These are phyloP conservation scores for Chytriomyces hyalinus DNA, from an alignment of 192 early-diverging fungal species.

Conservation along the genomic window DNA sequence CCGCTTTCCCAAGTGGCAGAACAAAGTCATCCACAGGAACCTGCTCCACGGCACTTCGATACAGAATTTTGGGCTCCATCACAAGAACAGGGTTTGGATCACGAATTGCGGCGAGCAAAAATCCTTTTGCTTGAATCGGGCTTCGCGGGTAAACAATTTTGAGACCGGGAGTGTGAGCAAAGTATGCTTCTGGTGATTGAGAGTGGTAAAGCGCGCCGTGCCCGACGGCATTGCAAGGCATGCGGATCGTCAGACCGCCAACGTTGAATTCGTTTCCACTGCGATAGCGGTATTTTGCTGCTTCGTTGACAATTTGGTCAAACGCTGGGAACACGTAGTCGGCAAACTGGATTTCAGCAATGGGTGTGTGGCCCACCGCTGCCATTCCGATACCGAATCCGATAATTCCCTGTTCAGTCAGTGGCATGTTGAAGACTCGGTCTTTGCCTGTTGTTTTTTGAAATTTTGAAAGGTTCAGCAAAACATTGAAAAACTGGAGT, in stretches of 20 bases:
- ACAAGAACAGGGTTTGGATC: constrained; percentile 94
- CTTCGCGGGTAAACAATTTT: constrained; percentile 91
- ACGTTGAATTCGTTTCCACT: constrained; percentile 90
- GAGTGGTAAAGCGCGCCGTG: constrained; percentile 98
- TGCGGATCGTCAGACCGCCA: constrained; percentile 87
- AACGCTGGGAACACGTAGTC: constrained; percentile 99
- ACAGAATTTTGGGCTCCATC: constrained; percentile 96
- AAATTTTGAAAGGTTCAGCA: neutral
- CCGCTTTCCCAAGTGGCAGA: constrained; percentile 90
- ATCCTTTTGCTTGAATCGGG: constrained; percentile 94
- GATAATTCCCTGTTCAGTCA: constrained; percentile 94
- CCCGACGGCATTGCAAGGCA: constrained; percentile 92
- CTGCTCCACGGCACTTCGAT: constrained; percentile 93
- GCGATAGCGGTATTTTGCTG: constrained; percentile 95
- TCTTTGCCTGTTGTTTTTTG: constrained; percentile 55
- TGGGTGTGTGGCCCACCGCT: constrained; percentile 90
- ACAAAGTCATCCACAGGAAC: constrained; percentile 91
- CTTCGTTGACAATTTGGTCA: constrained; percentile 98
- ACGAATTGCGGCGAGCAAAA: constrained; percentile 86
- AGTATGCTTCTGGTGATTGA: constrained; percentile 92
- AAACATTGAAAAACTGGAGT: neutral
- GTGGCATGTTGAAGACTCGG: constrained; percentile 95
- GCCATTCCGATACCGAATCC: constrained; percentile 97
- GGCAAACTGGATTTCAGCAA: constrained; percentile 98
- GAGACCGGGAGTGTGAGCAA: constrained; percentile 92